Evolutionary conservation across 2,329 filamentous ascomycete genomes (phyloP).

Genomic region (Pseudogymnoascus verrucosus): DNA sequence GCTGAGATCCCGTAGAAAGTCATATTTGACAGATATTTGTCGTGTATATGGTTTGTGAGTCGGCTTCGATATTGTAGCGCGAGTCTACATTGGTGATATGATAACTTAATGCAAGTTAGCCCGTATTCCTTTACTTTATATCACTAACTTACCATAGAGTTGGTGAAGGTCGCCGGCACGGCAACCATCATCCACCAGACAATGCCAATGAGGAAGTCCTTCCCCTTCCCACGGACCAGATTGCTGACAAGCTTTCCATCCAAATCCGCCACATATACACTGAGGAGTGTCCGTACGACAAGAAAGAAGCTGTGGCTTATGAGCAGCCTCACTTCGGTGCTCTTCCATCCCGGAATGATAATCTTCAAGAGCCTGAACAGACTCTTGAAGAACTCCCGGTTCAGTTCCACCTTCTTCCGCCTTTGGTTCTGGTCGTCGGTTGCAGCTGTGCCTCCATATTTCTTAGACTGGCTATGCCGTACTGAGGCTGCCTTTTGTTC

Average conservation of each 20-base stretch:
- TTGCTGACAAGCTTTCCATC: conserved; percentile 90
- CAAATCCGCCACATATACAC: conserved; percentile 90
- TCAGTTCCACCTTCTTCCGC: conserved; percentile 81
- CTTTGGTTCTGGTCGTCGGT: conserved; percentile 29
- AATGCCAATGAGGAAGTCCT: conserved; percentile 79
- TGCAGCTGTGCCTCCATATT: conserved; percentile 42
- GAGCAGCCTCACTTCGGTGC: conserved; percentile 77
- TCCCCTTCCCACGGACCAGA: conserved; percentile 82
- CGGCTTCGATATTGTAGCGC: conserved; percentile 88
- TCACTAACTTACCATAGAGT: conserved; percentile 72
- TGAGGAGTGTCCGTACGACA: conserved; percentile 83
- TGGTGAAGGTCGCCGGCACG: conserved; percentile 92
- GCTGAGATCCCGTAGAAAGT: conserved; percentile 96
- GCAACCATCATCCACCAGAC: conserved; percentile 99
- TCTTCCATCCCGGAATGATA: conserved; percentile 82
- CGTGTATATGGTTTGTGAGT: conserved; percentile 89
- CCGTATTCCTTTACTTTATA: not conserved
- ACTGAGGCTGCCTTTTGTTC: conserved; percentile 82
- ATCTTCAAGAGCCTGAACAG: conserved; percentile 73
- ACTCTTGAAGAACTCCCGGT: conserved; percentile 67
- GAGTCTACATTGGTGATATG: conserved; percentile 93
- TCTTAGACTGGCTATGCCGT: conserved; percentile 53
- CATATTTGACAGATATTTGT: conserved; percentile 93
- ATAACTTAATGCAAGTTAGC: conserved; percentile 49
- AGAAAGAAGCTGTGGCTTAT: conserved; percentile 91